These are phyloP conservation scores for Hypoxylon perforatum DNA, from an alignment of 495 filamentous ascomycete species.

Conservation along the genomic window DNA sequence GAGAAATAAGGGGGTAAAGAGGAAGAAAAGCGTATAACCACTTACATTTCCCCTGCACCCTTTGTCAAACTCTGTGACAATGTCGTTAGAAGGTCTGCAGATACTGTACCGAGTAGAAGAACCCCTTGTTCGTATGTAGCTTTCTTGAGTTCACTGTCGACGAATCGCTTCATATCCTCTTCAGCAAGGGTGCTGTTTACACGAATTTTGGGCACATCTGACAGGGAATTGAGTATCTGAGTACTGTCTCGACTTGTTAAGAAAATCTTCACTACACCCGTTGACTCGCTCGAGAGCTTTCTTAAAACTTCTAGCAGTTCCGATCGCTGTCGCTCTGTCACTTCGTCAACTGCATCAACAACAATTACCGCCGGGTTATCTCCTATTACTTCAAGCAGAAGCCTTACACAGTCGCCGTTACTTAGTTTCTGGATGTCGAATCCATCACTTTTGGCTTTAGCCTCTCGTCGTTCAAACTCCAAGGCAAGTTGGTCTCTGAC, in stretches of 20 bases:
- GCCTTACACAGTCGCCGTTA: neutral
- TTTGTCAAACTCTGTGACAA: neutral
- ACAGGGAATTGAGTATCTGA: neutral
- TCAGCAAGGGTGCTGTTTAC: neutral
- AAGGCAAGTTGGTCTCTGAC: neutral
- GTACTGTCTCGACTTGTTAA: neutral
- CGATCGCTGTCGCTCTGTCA: neutral
- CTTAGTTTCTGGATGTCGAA: neutral
- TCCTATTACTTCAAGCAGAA: neutral
- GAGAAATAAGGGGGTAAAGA: too few species aligned
- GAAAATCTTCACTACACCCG: neutral
- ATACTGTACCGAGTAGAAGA: neutral
- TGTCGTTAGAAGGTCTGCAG: neutral
- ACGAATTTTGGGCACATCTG: neutral
- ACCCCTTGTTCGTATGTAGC: neutral
- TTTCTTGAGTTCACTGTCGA: neutral
- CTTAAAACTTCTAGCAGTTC: neutral
- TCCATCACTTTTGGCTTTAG: neutral
- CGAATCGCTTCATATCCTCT: neutral
- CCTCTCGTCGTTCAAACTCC: neutral
- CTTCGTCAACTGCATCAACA: neutral
- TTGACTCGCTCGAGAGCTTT: neutral
- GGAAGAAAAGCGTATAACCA: neutral
- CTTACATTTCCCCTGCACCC: neutral
- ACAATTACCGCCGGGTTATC: neutral